Percentiles rank a stretch among this genome's conserved stretches.
phyloP scores from a whole-genome alignment of 2,329 filamentous ascomycete species.

The Colletotrichum melonis region DNA sequence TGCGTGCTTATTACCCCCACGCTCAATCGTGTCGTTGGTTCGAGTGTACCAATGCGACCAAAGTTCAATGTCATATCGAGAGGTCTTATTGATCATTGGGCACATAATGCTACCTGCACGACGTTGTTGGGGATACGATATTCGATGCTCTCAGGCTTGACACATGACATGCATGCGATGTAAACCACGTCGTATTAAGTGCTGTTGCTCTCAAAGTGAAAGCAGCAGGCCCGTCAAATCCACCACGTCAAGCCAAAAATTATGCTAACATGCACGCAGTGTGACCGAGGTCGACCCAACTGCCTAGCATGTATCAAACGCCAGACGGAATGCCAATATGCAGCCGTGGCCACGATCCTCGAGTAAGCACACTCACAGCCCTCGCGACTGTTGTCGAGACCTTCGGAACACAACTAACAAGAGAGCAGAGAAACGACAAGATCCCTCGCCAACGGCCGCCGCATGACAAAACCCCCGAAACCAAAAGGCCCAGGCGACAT shows the following conservation, averaged over 20 bases:
- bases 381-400: background rate
- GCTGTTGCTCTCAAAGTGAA: background rate
- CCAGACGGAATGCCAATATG: conserved; percentile 81
- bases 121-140: background rate
- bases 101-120: background rate
- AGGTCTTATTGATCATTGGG: background rate
- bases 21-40: background rate
- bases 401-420: background rate
- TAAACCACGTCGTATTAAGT: background rate
- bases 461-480: conserved; percentile 69
- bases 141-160: background rate
- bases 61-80: background rate
- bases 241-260: background rate
- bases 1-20: background rate
- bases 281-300: conserved; percentile 78
- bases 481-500: conserved; percentile 57
- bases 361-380: conserved; percentile 63
- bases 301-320: conserved; percentile 79
- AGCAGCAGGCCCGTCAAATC: background rate
- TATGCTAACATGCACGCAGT: conserved; percentile 57
- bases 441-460: conserved; percentile 61
- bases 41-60: background rate
- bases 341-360: conserved; percentile 79
- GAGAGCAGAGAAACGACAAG: conserved; percentile 67
- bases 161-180: conserved; percentile 1